phyloP scores from a whole-genome alignment of 345 rosid species.

The Linum tenue region DNA sequence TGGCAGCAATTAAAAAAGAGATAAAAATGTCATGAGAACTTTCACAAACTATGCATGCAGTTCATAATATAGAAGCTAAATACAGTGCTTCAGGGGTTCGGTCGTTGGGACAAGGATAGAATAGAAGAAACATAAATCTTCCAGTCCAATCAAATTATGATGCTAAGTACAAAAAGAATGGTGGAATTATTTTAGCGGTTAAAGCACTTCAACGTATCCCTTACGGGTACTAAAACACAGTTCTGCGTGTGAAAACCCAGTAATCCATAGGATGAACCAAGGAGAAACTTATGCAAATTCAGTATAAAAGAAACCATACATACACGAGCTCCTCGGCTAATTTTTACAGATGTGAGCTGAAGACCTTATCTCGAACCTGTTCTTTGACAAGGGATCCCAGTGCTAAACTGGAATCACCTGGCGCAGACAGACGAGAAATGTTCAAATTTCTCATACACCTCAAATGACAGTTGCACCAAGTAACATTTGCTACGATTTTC shows the following conservation, averaged over 20 bases:
- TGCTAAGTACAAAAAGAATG: neutral
- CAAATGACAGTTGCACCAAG: neutral
- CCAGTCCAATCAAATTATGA: neutral
- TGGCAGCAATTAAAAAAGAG: constrained; percentile 25
- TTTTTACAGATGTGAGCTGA: neutral
- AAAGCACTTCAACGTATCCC: neutral
- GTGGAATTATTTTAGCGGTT: neutral
- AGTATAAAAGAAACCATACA: neutral
- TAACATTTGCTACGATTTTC: neutral
- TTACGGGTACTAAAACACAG: neutral
- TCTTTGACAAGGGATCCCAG: neutral
- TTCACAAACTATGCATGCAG: neutral
- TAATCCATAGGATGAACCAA: neutral
- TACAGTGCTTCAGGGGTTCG: neutral
- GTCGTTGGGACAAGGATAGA: neutral
- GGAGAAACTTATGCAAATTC: neutral
- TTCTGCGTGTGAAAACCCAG: neutral
- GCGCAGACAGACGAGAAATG: neutral
- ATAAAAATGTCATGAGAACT: constrained; percentile 10
- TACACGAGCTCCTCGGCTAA: neutral
- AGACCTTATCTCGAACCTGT: neutral
- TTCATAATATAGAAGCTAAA: neutral
- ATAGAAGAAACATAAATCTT: neutral
- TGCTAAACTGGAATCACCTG: neutral
- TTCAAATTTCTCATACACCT: neutral